Conservation (phyloP, 2,329 filamentous ascomycete genomes). For the Cercospora nicotianae region DNA sequence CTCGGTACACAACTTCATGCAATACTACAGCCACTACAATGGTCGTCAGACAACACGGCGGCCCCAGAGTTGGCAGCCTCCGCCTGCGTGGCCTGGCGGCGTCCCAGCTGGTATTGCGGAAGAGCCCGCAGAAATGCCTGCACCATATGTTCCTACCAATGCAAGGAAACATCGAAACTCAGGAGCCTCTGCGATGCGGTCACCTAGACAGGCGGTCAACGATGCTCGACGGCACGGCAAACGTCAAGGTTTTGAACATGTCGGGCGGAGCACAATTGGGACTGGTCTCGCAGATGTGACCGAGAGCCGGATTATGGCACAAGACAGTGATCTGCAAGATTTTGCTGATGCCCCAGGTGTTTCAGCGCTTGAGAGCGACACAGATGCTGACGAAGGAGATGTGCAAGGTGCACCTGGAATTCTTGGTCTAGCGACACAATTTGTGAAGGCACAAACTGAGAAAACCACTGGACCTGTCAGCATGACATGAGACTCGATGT, state of each 20-base stretch:
- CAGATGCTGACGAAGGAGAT: constrained; percentile 47
- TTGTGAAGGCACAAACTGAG: constrained; percentile 62
- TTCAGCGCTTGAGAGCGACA: constrained; percentile 38
- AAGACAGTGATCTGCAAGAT: constrained; percentile 61
- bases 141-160: background rate
- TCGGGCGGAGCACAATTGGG: background rate
- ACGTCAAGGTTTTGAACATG: constrained; percentile 3
- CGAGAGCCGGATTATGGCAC: constrained; percentile 50
- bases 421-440: constrained; percentile 65
- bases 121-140: constrained; percentile 18
- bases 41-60: constrained; percentile 34
- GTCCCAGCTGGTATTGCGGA: constrained; percentile 29
- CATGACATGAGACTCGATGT: no score
- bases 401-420: constrained; percentile 54
- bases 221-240: constrained; percentile 3
- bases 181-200: constrained; percentile 23
- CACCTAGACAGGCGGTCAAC: constrained; percentile 15
- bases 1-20: constrained; percentile 91
- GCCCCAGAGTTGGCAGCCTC: constrained; percentile 33
- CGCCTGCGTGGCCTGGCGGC: constrained; percentile 37
- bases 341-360: constrained; percentile 40
- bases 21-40: constrained; percentile 66
- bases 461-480: constrained; percentile 36
- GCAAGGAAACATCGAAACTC: constrained; percentile 11
- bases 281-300: constrained; percentile 25